Base-by-base conservation (phyloP, 1,139 yeast species). In the Yamadazyma sp. region DNA sequence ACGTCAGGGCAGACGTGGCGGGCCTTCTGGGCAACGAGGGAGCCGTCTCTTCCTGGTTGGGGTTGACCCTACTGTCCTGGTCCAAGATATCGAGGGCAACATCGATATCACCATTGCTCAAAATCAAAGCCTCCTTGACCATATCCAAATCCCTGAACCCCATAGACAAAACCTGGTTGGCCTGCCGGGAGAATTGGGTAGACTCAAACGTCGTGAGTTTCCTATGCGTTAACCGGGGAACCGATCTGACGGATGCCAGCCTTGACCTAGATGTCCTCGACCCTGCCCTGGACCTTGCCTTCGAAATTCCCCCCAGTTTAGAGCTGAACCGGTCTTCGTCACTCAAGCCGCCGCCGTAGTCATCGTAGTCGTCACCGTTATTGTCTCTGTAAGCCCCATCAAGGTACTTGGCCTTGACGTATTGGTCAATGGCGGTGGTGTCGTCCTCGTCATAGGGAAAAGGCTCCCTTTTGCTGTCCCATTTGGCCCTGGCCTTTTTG, bases 381-480 rank as follows among this genome's bases (percentile, higher is more conserved):
- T 64, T 76, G 40, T 69, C 70, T 47, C 75, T 53, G 56, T 63
- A 78, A 43, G 65, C 51, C 36, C 76, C 80, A 32, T 60, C 48
- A 24, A 77, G 55, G 55, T 79, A 78, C 55, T 78, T 81, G 37
- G 72, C 75, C 47, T 80, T 72, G 36, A 84, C 54, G 56, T 68
- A 81, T 41, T 68, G 65, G 46, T 59, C 83, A 41, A 81, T 68
- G 2, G 67, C 58, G 54, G 69, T 47, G 33, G 53, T 49, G 76
- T 77, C 78, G 47, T 79, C 85, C 24, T 77, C 84, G 54, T 83
- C 89, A 45, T 60, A 81, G 2, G 92, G 92, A 53, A 83, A 84
- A 0, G 87, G 87, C 29, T 68, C 77, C 38, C 69, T 65, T 47
- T 71, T 73, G 2, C 79, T 67, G 53, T 81, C 81, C 86, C 87